These are phyloP conservation scores for Pythium folliculosum DNA, from an alignment of 352 stramenopile genomes.

Conservation along the genomic window DNA sequence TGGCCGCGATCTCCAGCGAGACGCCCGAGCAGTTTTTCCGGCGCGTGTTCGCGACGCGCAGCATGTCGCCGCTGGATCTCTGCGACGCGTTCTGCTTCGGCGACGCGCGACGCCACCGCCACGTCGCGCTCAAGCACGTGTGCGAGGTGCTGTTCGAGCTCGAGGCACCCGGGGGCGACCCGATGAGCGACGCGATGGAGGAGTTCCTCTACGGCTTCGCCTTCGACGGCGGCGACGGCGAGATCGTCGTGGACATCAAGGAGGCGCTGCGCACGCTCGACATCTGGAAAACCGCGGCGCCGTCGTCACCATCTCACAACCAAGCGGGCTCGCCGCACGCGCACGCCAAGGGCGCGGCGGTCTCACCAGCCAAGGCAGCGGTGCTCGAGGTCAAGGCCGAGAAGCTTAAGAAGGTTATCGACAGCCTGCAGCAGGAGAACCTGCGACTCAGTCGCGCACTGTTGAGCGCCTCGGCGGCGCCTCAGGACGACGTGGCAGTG, in stretches of 20 bases:
- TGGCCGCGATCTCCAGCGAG: conserved; percentile 15
- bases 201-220: conserved; percentile 61
- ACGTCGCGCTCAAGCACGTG: conserved; percentile 48
- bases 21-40: conserved; percentile 55
- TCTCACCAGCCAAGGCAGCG: conserved; percentile 26
- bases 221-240: conserved; percentile 29
- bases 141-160: conserved; percentile 64
- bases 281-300: conserved; percentile 45
- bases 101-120: conserved; percentile 36
- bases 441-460: conserved; percentile 46
- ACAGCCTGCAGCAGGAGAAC: conserved; percentile 46
- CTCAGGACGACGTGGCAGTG: not conserved
- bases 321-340: not conserved
- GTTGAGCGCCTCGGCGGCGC: not conserved
- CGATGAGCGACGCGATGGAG: conserved; percentile 60
- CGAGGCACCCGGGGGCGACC: conserved; percentile 39
- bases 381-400: conserved; percentile 47
- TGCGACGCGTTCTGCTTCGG: conserved; percentile 57
- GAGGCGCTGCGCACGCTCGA: conserved; percentile 56
- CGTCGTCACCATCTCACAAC: conserved; percentile 1
- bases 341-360: not conserved
- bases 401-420: conserved; percentile 45
- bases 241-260: conserved; percentile 57
- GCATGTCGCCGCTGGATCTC: conserved; percentile 56
- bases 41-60: conserved; percentile 42